Base-by-base conservation (phyloP, 495 filamentous ascomycete genomes). In the Penicillium argentinense region DNA sequence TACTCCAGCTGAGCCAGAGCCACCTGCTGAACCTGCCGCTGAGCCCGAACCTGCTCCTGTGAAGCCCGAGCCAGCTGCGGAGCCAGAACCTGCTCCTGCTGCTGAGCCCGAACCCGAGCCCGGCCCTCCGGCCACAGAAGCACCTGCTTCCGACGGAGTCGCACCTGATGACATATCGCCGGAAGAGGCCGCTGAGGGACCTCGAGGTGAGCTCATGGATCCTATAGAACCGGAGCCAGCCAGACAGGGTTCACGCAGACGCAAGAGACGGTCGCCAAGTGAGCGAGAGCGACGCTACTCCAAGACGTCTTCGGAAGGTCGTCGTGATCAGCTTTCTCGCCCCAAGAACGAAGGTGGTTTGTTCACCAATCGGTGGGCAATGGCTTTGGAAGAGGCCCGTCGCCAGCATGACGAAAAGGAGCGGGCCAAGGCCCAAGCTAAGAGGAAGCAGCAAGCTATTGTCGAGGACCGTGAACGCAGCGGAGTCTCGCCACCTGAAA, bases 351-450 rank as follows among this genome's bases (percentile, higher is more conserved):
- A 70, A 1, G 64, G 66, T 36, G 49, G 54, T 22, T 12, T 66
- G 3, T 49, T 74, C 39, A 67, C 62, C 9, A 68, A 67, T 39
- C 63, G 68, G 22, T 76, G 68, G 69, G 55, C 64, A 6, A 64
- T 58, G 32, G 68, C 72, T 19, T 38, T 76, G 9, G 68, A 68
- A 18, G 65, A 72, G 42, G 66, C 72, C 6, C 62, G 62, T 25
- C 56, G 62, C 30, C 65, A 68, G 27, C 66, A 70, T 39, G 70
- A 72, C 33, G 62, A 62, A 21, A 75, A 71, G 49, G 43, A 51
- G 26, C 49, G 45, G 28, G 45, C 42, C 11, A 54, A 67, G 23
- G 51, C 49, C 12, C 47, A 52, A 13, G 29, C 18, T 13, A 37
- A 42, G 37, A 42, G 47, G 33, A 48, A 43, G 28, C 49, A 63